Conservation (phyloP, 2,329 filamentous ascomycete species). For the Lithohypha guttulata region DNA sequence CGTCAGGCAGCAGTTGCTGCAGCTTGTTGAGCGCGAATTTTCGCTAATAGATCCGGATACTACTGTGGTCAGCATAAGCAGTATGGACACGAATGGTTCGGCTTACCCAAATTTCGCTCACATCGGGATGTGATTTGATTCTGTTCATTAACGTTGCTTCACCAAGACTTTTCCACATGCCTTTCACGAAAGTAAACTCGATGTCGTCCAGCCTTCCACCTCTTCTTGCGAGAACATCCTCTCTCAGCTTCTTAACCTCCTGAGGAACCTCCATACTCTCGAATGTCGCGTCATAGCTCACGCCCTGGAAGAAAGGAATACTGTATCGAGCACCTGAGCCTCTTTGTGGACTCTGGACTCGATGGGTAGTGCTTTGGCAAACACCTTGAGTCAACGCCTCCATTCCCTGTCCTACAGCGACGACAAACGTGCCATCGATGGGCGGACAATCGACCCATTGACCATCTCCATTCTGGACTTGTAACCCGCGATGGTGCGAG, state of each 20-base stretch:
- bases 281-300: slow-evolving; percentile 67
- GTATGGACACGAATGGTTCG: not conserved
- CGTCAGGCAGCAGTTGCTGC: slow-evolving; percentile 1
- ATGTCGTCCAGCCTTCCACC: slow-evolving; percentile 54
- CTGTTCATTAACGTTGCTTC: slow-evolving; percentile 78
- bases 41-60: slow-evolving; percentile 50
- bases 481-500: slow-evolving; percentile 61
- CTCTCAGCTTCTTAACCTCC: slow-evolving; percentile 51
- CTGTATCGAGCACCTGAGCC: slow-evolving; percentile 64
- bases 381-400: slow-evolving; percentile 78
- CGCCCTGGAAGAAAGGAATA: slow-evolving; percentile 82
- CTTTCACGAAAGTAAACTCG: slow-evolving; percentile 73
- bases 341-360: slow-evolving; percentile 62
- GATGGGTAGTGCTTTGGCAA: slow-evolving; percentile 70
- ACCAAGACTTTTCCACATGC: slow-evolving; percentile 56
- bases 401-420: slow-evolving; percentile 77
- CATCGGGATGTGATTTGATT: slow-evolving; percentile 77
- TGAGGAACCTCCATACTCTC: slow-evolving; percentile 63
- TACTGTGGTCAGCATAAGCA: slow-evolving; percentile 8
- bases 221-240: slow-evolving; percentile 45
- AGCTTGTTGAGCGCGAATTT: slow-evolving; percentile 45
- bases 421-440: slow-evolving; percentile 64
- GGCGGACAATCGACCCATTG: slow-evolving; percentile 77
- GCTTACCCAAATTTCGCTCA: slow-evolving; percentile 58
- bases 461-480: slow-evolving; percentile 70